phyloP scores from a whole-genome alignment of 2,329 filamentous ascomycete species.

The Purpureocillium takamizusanense region DNA sequence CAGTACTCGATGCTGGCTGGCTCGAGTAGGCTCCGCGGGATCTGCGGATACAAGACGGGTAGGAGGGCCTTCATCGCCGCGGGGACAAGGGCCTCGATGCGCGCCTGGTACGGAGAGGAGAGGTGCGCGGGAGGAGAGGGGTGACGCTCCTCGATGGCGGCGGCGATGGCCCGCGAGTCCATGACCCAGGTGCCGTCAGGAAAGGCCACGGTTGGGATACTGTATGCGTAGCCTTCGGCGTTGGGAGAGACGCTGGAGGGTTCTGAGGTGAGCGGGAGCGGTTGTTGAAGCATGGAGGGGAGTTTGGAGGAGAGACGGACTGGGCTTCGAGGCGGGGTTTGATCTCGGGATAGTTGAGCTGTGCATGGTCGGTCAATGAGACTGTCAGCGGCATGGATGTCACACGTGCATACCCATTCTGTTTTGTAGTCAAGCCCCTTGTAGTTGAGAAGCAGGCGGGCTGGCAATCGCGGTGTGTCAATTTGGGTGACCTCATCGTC shows the following conservation, averaged over 20 bases:
- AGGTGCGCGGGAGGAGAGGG: slow-evolving; percentile 50
- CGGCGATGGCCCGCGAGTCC: slow-evolving; percentile 54
- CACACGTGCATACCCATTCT: slow-evolving; percentile 45
- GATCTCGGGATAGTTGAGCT: too few relatives aligned
- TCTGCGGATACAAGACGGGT: slow-evolving; percentile 34
- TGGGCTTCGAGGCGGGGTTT: slow-evolving; percentile 39
- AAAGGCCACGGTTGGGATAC: slow-evolving; percentile 40
- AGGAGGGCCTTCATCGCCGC: slow-evolving; percentile 21
- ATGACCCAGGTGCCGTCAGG: slow-evolving; percentile 50
- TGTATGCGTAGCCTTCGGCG: too few relatives aligned
- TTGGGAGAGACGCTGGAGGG: too few relatives aligned
- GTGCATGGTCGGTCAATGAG: too few relatives aligned
- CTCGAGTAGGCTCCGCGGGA: slow-evolving; percentile 43
- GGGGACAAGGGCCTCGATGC: slow-evolving; percentile 31
- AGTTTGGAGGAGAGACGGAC: slow-evolving; percentile 30
- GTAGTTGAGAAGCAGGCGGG: slow-evolving; percentile 57
- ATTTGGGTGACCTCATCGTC: too few relatives aligned
- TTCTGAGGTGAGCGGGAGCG: too few relatives aligned
- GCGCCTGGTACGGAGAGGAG: slow-evolving; percentile 38
- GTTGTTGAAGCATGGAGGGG: too few relatives aligned
- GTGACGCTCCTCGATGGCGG: slow-evolving; percentile 46
- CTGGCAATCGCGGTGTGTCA: too few relatives aligned
- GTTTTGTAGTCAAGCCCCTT: slow-evolving; percentile 57
- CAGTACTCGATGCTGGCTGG: slow-evolving; percentile 46
- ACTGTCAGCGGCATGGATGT: too few relatives aligned